phyloP scores from a whole-genome alignment of 2,329 filamentous ascomycete species.

The Cercospora sp. region DNA sequence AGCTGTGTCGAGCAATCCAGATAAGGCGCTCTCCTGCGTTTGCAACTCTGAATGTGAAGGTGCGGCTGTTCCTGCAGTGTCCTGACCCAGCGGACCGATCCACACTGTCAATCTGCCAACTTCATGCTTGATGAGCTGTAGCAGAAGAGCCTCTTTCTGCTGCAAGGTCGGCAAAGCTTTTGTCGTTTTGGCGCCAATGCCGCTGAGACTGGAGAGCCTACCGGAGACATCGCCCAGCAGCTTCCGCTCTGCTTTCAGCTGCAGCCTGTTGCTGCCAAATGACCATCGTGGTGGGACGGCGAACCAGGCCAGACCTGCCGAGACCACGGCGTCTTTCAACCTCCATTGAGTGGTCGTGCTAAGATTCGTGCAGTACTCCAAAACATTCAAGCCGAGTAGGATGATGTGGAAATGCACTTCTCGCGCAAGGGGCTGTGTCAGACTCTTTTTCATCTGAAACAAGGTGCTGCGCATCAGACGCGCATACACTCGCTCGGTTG shows the following conservation, averaged over 20 bases:
- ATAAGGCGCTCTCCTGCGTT: slow-evolving; percentile 41
- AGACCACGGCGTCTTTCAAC: slow-evolving; percentile 84
- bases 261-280: slow-evolving; percentile 88
- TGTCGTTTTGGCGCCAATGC: slow-evolving; percentile 53
- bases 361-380: slow-evolving; percentile 67
- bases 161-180: slow-evolving; percentile 65
- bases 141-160: slow-evolving; percentile 79
- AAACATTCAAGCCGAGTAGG: slow-evolving; percentile 75
- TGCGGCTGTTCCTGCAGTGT: slow-evolving; percentile 40
- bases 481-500: slow-evolving; percentile 78
- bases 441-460: slow-evolving; percentile 67
- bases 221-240: slow-evolving; percentile 73
- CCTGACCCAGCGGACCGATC: slow-evolving; percentile 75
- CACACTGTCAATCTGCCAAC: slow-evolving; percentile 81
- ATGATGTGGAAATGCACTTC: slow-evolving; percentile 91
- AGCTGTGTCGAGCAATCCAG: slow-evolving; percentile 71
- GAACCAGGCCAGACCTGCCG: slow-evolving; percentile 88
- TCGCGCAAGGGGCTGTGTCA: slow-evolving; percentile 79
- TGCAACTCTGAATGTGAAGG: slow-evolving; percentile 39
- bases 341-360: slow-evolving; percentile 71
- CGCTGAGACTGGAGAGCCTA: slow-evolving; percentile 64
- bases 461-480: slow-evolving; percentile 79
- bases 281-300: slow-evolving; percentile 80
- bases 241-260: slow-evolving; percentile 88
- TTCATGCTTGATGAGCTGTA: slow-evolving; percentile 79